Evolutionary conservation across 139 green algal genomes (phyloP).

Genomic region (Pedinophyceae sp.): DNA sequence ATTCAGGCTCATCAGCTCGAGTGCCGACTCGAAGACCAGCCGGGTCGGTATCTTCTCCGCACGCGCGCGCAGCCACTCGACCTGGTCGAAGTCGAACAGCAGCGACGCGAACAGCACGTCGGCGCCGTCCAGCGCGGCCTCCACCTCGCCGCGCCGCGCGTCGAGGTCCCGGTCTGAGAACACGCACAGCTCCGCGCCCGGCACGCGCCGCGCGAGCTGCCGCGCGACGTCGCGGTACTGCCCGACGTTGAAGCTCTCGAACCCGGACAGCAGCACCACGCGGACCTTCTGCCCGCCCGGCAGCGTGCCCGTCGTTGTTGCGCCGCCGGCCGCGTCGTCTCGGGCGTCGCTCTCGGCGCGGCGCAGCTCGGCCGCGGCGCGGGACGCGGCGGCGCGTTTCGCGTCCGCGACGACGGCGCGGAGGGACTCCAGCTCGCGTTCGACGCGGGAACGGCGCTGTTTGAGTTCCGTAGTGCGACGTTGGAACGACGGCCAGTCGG

Average conservation of each 20-base stretch:
- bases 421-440: no score
- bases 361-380: no score
- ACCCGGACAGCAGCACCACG: conserved; percentile 88
- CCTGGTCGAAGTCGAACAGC: conserved; percentile 92
- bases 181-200: conserved; percentile 41
- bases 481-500: no score
- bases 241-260: conserved; percentile 91
- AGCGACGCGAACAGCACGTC: conserved; percentile 87
- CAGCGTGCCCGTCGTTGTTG: background rate
- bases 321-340: no score
- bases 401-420: no score
- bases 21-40: conserved; percentile 86
- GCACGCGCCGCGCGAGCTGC: conserved; percentile 10
- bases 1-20: conserved; percentile 89
- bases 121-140: conserved; percentile 51
- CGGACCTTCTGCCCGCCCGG: conserved; percentile 14
- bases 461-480: no score
- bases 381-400: no score
- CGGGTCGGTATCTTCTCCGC: conserved; percentile 44
- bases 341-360: no score
- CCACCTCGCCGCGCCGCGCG: conserved; percentile 31
- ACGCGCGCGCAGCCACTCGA: conserved; percentile 71
- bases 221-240: conserved; percentile 62
- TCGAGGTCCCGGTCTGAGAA: conserved; percentile 60
- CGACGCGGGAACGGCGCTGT: no score